Evolutionary conservation across 225 moss, liverwort and hornwort genomes (phyloP), one percentile per base, ranked within the genome.

Genomic region (Rhytidiadelphus loreus): DNA sequence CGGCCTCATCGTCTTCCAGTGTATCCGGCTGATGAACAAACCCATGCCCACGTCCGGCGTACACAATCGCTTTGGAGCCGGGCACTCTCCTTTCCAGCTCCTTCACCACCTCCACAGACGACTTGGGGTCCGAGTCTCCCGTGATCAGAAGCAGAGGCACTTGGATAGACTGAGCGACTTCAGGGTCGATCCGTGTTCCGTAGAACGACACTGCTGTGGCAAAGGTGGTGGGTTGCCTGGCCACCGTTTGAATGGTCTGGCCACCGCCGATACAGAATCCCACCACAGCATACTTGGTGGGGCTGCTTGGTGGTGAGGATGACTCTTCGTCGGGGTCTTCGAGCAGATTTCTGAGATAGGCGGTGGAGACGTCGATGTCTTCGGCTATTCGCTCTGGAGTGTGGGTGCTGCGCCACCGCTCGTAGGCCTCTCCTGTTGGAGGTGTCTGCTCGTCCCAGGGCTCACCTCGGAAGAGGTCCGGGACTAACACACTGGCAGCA

Each of bases 181-280:
- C 69, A 26, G 81, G 89, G 50, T 97, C 92, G 71, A 95, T 93
- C 84, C 88, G 87, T 78, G 95, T 91, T 20, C 97, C 95, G 64
- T 96, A 98, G 80, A 97, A 93, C 46, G 96, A 95, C 22, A 94
- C 94, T 46, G 92, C 96, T 55, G 96, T 92, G 48, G 94, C 77
- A 58, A 94, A 96, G 19, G 80, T 41, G 46, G 78, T 63, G 55
- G 87, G 48, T 50, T 88, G 81, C 66, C 91, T 91, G n/a, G 96
- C 93, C 30, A 96, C 87, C 21, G 93, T 92, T 83, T 93, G 93
- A 13, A 98, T 89, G 87, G 96, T 82, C 29, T 92, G 93, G 12
- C 96, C 96, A 39, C 96, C 96, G 53, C 98, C 97, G 25, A 92
- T 92, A 77, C 96, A 95, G 74, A 97, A 98, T 41, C 97, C 97